Evolutionary conservation across 768 basidiomycete genomes (phyloP).

Genomic region (Hygrocybe coccinea): DNA sequence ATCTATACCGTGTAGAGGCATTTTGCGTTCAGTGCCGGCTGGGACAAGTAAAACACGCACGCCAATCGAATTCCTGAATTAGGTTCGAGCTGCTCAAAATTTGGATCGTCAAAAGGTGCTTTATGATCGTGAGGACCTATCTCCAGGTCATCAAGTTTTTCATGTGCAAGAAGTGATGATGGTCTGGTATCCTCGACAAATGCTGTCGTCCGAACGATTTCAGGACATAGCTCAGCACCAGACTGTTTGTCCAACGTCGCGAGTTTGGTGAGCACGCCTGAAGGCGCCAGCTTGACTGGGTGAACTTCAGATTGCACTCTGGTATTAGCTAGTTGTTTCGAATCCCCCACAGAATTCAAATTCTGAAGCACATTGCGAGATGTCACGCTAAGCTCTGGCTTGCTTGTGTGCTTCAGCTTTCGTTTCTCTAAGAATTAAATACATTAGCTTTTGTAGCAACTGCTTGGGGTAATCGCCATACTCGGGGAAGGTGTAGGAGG

Average conservation of each 20-base stretch:
- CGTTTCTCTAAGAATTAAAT: constrained; percentile 30
- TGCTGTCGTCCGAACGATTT: constrained; percentile 19
- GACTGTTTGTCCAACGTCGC: constrained; percentile 29
- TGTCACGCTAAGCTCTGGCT: neutral
- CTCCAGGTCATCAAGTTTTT: constrained; percentile 55
- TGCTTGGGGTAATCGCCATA: constrained; percentile 28
- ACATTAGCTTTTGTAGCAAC: neutral
- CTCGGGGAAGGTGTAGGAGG: constrained; percentile 68
- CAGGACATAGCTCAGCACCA: constrained; percentile 1
- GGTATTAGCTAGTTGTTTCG: neutral
- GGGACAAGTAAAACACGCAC: constrained; percentile 43
- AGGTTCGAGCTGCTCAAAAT: constrained; percentile 79
- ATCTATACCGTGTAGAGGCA: constrained; percentile 41
- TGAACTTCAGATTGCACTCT: neutral
- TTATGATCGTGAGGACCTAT: constrained; percentile 75
- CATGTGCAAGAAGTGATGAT: constrained; percentile 10
- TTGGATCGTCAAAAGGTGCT: constrained; percentile 65
- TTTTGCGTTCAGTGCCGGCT: constrained; percentile 6
- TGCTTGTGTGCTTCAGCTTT: constrained; percentile 24
- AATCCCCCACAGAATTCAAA: neutral
- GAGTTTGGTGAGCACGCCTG: constrained; percentile 50
- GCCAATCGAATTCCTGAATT: constrained; percentile 81
- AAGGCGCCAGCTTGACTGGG: constrained; percentile 39
- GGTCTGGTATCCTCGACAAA: constrained; percentile 35
- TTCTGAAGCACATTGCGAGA: neutral